Evolutionary conservation across 306 rosid genomes (phyloP), one percentile per base, ranked within the genome.

Genomic region (Vigna angularis): DNA sequence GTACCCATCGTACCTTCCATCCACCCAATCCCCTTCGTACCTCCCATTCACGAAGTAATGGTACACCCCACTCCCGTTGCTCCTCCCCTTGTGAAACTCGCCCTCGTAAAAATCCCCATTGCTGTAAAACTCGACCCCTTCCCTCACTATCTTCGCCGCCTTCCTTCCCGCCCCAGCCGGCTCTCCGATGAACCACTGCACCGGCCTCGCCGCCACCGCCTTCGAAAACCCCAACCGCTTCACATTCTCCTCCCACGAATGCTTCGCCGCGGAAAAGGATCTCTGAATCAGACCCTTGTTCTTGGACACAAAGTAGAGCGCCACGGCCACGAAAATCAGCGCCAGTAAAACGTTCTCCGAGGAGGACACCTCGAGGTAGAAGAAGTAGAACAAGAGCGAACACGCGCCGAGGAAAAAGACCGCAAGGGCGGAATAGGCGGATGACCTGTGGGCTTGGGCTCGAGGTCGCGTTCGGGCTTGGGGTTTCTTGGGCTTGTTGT

Each of bases 91-190:
- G 59, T 96, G 96, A 70, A 96, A 93, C 74, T 96, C 99, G 0
- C 99, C 99, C 80, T 96, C 99, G 76, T 96, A 96, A 78, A 90
- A 88, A 72, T 96, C 98, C 22, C 99, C 99, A 84, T 93, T 96
- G 84, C 98, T 93, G 89, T 93, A 96, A 63, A 93, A 88, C 84
- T 93, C 99, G 5, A 93, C 98, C 1, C 99, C 99, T 79, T 96
- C 99, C 55, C 91, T 82, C 22, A 85, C 82, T 32, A 86, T 84
- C 75, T 85, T 82, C 79, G 50, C 56, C 69, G 14, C 61, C 47
- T 30, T 67, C 53, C 30, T 58, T 56, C 8, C 22, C 38, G 38
- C 55, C 0, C 6, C 8, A 1, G 55, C 49, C 4, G 90, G 65
- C 66, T 85, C 93, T 13, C 99, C 99, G 32, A 93, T 96, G 87